Percentiles rank a stretch among this genome's conserved stretches.
Conservation (phyloP, 345 rosid species). For the Chamaenerion angustifolium region DNA sequence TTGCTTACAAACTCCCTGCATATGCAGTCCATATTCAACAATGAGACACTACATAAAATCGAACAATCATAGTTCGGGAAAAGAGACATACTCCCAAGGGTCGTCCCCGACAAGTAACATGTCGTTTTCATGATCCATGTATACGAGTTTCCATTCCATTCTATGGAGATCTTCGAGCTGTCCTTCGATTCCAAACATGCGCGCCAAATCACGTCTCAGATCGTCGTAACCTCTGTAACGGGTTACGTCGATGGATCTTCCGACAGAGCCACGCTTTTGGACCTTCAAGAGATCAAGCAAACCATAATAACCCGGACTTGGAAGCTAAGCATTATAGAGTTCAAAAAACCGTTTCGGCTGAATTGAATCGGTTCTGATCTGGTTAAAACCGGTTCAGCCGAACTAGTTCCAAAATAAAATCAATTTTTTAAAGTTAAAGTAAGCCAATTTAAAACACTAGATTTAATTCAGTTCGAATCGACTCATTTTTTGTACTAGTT, state of each 20-base stretch:
- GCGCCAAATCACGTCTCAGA: constrained; percentile 75
- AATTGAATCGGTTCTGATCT: too few relatives aligned
- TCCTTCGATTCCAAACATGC: constrained; percentile 96
- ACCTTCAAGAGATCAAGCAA: constrained; percentile 49
- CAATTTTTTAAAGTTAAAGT: too few relatives aligned
- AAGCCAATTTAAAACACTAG: too few relatives aligned
- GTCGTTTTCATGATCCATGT: constrained; percentile 86
- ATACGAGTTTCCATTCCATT: constrained; percentile 90
- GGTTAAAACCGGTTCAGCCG: too few relatives aligned
- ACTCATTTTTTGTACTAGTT: too few relatives aligned
- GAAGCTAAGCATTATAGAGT: too few relatives aligned
- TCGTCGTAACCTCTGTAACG: constrained; percentile 73
- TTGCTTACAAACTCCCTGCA: constrained; percentile 83
- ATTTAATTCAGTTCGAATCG: too few relatives aligned
- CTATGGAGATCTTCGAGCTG: constrained; percentile 86
- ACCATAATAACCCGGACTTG: too few relatives aligned
- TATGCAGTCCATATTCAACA: not conserved
- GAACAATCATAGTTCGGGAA: too few relatives aligned
- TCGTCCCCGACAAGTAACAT: constrained; percentile 93
- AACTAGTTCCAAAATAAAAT: too few relatives aligned
- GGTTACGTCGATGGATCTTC: constrained; percentile 90
- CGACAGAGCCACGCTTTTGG: constrained; percentile 93
- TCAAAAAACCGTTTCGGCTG: too few relatives aligned
- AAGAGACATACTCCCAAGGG: constrained; percentile 80
- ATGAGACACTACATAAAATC: too few relatives aligned